These are phyloP conservation scores for Arthroderma uncinatum DNA, from an alignment of 2,329 filamentous ascomycete species.

Conservation along the genomic window DNA sequence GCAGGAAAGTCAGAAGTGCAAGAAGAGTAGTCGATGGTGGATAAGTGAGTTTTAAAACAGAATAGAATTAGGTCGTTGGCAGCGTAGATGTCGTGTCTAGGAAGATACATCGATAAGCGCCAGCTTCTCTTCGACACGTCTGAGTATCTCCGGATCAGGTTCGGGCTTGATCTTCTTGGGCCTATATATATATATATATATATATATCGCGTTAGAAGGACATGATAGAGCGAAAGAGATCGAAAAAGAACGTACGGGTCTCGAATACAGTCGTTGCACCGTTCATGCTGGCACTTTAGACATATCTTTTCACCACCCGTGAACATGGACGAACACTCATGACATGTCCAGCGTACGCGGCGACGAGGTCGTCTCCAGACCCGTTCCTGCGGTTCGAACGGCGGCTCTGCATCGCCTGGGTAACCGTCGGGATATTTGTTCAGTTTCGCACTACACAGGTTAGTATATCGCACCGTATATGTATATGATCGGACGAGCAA, in stretches of 20 bases:
- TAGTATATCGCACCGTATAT: background rate
- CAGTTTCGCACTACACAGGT: slow-evolving; percentile 25
- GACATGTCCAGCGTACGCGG: slow-evolving; percentile 34
- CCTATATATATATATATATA: too few relatives aligned
- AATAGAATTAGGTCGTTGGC: background rate
- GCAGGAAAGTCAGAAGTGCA: background rate
- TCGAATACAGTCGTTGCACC: slow-evolving; percentile 32
- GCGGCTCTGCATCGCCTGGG: slow-evolving; percentile 34
- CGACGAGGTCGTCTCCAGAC: slow-evolving; percentile 29
- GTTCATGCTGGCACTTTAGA: slow-evolving; percentile 31
- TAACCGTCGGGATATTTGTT: slow-evolving; percentile 37
- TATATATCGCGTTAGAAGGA: slow-evolving; percentile 6
- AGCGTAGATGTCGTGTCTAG: background rate
- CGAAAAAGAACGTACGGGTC: slow-evolving; percentile 28
- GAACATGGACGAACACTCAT: slow-evolving; percentile 29
- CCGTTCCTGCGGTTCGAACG: slow-evolving; percentile 25
- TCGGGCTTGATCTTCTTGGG: slow-evolving; percentile 32
- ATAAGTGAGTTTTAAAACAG: background rate
- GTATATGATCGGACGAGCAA: background rate
- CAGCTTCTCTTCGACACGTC: slow-evolving; percentile 31
- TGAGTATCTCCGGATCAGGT: slow-evolving; percentile 30
- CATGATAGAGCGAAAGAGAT: background rate
- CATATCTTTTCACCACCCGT: slow-evolving; percentile 26
- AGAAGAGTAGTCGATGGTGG: background rate
- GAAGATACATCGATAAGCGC: slow-evolving; percentile 14